Evolutionary conservation across 805 yeast species (phyloP).

Genomic region (Pichia gijzeniarum): DNA sequence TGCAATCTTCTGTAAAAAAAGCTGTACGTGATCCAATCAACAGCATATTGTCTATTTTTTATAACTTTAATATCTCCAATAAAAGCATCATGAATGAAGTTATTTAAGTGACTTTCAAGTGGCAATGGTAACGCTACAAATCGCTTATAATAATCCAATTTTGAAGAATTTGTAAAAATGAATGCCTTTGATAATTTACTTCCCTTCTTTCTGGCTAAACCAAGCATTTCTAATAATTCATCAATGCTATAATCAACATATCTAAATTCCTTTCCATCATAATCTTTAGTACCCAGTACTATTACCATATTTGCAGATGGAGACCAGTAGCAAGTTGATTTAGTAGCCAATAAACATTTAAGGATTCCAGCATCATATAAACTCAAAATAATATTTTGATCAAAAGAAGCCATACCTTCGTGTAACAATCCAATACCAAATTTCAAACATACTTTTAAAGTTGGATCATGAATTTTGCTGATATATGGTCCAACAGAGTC

Average conservation of each 20-base stretch:
- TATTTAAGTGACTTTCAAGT: conserved; percentile 67
- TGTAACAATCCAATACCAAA: conserved; percentile 64
- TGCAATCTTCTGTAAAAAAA: conserved; percentile 76
- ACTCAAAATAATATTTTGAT: conserved; percentile 47
- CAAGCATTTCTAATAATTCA: conserved; percentile 61
- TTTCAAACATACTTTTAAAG: conserved; percentile 37
- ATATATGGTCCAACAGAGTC: conserved; percentile 37
- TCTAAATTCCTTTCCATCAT: conserved; percentile 69
- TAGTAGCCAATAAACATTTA: conserved; percentile 52
- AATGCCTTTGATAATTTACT: conserved; percentile 36
- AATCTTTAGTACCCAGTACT: conserved; percentile 63
- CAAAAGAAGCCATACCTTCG: conserved; percentile 49
- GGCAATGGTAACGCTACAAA: conserved; percentile 75
- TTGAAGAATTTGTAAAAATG: conserved; percentile 51
- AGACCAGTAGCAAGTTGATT: conserved; percentile 44
- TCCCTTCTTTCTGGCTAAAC: conserved; percentile 31
- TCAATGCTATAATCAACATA: conserved; percentile 61
- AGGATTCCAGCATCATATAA: conserved; percentile 47
- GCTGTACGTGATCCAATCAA: conserved; percentile 85
- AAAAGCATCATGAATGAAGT: conserved; percentile 57
- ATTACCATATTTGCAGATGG: conserved; percentile 53
- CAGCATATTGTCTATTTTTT: conserved; percentile 69
- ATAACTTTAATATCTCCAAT: conserved; percentile 67
- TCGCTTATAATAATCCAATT: conserved; percentile 57
- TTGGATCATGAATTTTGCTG: conserved; percentile 39